These are phyloP conservation scores for Fomitopsis pulvina DNA, from an alignment of 768 basidiomycete species.

Conservation along the genomic window DNA sequence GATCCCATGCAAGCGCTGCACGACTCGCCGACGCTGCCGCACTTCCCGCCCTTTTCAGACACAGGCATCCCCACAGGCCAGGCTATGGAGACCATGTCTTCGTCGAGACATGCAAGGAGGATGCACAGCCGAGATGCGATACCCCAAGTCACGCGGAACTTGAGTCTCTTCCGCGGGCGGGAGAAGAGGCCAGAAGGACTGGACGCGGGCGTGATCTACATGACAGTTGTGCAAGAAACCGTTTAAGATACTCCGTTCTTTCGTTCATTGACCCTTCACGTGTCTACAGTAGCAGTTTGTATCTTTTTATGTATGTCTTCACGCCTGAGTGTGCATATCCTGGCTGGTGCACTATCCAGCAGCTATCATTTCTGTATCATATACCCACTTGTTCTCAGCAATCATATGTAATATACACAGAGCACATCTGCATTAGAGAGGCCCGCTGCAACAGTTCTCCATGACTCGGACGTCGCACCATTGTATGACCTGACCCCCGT, in stretches of 20 bases:
- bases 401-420: no score
- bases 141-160: constrained; percentile 7
- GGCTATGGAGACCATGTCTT: constrained; percentile 5
- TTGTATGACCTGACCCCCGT: no score
- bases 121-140: constrained; percentile 17
- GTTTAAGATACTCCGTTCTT: constrained; percentile 6
- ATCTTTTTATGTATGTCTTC: no score
- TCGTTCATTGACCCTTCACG: no score
- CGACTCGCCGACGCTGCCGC: constrained; percentile 3
- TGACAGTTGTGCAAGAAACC: constrained; percentile 25
- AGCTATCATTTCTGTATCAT: no score
- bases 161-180: constrained; percentile 2
- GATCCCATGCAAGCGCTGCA: constrained; percentile 12
- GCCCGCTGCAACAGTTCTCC: no score
- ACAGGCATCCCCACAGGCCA: constrained; percentile 7
- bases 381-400: no score
- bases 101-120: constrained; percentile 11
- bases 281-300: no score
- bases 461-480: no score
- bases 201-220: constrained; percentile 18
- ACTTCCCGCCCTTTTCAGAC: constrained; percentile 19
- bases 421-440: no score
- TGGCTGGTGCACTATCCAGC: no score
- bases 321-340: no score
- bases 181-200: constrained; percentile 9